Base-by-base conservation (phyloP, 257 asterid species). In the Scutellaria galericulata region DNA sequence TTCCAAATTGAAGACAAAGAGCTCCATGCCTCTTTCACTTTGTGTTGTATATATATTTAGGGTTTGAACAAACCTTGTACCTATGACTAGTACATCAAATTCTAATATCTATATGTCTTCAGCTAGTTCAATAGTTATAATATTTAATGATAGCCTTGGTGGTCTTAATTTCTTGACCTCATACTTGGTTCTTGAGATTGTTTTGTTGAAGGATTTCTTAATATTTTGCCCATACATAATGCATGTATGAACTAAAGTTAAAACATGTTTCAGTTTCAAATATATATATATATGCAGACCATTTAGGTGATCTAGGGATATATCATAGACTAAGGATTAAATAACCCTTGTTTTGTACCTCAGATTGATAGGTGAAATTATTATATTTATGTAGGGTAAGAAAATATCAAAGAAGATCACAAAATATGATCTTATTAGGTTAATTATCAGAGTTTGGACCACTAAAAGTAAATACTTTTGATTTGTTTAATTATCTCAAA, bases 401-500 rank as follows among this genome's bases (percentile, higher is more conserved):
- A 46, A 31, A 31, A 31, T 31, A 45, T 66, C 78, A 74, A 54
- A 57, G n/a, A 57, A 27, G 66, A 66, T 45, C 9, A 55, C 9
- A 55, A 15, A 48, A 73, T 63, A 63, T 53, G 69, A 74, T 66
- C 68, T 57, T 39, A 69, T 37, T 63, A 47, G 18, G 27, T 24
- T 65, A 22, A 20, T 57, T 71, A 64, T 20, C 48, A 71, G 64
- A 62, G 72, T 50, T 67, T 64, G 81, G 81, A 77, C 81, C 81
- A 77, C 81, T 20, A 5, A 76, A 52, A 66, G 44, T n/a, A 40
- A 9, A 62, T 46, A 10, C 70, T 66, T 71, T 70, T 62, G 45
- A 39, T 31, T 31, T 31, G 31, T 27, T 75, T 58, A 27, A 10
- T 27, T 27, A 12, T 13, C 12, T 18, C 61, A 12, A 47, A 9